Base-by-base conservation (phyloP, 75 land plant species). In the Azolla pinnata region DNA sequence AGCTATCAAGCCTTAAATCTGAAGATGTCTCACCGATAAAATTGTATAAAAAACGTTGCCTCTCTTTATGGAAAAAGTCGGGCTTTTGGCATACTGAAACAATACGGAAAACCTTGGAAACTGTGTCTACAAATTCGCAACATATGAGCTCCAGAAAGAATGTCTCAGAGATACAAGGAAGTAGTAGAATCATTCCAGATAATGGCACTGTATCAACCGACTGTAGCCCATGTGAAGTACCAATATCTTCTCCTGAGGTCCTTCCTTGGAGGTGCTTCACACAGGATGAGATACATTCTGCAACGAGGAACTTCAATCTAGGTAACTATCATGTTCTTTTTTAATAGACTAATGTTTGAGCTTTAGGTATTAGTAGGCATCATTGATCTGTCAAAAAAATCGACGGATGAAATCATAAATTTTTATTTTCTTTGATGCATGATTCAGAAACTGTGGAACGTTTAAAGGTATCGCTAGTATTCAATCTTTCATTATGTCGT, bases 261-360 rank as follows among this genome's bases (percentile, higher is more conserved):
- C 30, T 30, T n/a, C 21, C 63, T 16, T 61, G 63, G 63, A 61
- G 35, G 29, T 45, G 32, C 28, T 61, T 61, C 33, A 31, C 63
- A 21, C 20, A 18, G 24, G 4, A 30, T 30, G 63, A 61, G 33
- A 47, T 61, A 1, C 27, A 29, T 10, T 25, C 18, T 61, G 53
- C 52, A 19, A 61, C 63, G 14, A 47, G 29, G n/a, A 2, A 46
- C 21, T 61, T 61, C 49, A 31, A 46, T 61, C 23, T 20, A 18
- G 63, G 63, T 29, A 29, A 10, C 21, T 26, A 14, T 40, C 24
- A 19, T 61, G 10, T 18, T 59, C 19, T 9, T 26, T 42, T 46
- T 4, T 46, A 2, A 52, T 25, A 4, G 25, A 52, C 2, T 52
- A 16, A 52, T 25, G 2, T 24, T 52, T 52, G 54, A 52, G 42